Conservation (phyloP, 1,284 basidiomycete genomes). For the Pholiota adiposa region DNA sequence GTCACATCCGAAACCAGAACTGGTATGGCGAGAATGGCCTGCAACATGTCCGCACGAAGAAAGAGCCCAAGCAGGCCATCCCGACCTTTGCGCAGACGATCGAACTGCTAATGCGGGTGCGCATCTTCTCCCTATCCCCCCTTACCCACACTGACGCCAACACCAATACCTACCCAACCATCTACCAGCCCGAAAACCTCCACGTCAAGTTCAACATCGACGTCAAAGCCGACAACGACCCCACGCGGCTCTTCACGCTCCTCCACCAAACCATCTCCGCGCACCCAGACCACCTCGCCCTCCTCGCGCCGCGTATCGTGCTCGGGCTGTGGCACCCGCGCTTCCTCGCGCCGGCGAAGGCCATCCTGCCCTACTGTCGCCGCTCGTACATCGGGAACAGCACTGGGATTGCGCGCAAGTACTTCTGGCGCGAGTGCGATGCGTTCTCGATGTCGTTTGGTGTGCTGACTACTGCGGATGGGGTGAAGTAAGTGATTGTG, state of each 20-base stretch:
- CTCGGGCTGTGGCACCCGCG: conserved; percentile 93
- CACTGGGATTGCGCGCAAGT: conserved; percentile 72
- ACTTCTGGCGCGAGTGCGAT: conserved; percentile 91
- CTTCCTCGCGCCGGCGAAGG: conserved; percentile 81
- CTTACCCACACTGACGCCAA: conserved; percentile 20
- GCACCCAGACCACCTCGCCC: conserved; percentile 78
- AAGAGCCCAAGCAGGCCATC: conserved; percentile 84
- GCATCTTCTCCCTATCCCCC: no score
- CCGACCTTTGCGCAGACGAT: conserved; percentile 88
- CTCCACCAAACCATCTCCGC: conserved; percentile 79
- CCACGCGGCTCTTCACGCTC: conserved; percentile 83
- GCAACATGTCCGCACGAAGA: conserved; percentile 82
- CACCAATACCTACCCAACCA: conserved; percentile 30
- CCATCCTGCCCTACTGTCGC: conserved; percentile 80
- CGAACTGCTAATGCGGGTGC: conserved; percentile 78
- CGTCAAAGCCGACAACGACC: conserved; percentile 93
- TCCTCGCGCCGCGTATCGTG: conserved; percentile 88
- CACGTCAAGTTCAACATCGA: conserved; percentile 92
- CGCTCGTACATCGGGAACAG: conserved; percentile 87
- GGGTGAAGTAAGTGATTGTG: conserved; percentile 53
- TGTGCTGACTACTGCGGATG: conserved; percentile 75
- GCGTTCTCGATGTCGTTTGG: conserved; percentile 89
- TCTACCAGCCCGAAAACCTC: conserved; percentile 74
- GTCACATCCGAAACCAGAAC: conserved; percentile 67
- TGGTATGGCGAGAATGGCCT: conserved; percentile 81